Base-by-base conservation (phyloP, 2,329 filamentous ascomycete genomes). In the Clonostachys chloroleuca region DNA sequence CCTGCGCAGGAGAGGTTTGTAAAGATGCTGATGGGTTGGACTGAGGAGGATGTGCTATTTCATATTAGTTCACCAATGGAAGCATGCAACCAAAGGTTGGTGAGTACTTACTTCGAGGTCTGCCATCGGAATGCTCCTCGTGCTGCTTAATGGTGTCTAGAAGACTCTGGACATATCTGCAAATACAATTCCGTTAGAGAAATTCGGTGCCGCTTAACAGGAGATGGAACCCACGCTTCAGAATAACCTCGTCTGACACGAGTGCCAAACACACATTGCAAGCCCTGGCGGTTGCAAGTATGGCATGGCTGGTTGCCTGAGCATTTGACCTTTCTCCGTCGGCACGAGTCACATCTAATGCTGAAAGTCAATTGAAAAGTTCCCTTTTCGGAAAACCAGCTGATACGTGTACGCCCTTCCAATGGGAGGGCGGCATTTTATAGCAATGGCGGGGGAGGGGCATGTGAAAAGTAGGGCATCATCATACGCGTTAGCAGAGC, bases 311-410 rank as follows among this genome's bases (percentile, higher is more conserved):
- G 53, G 9, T 53, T 49, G 3, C 59, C 59, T 4, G 59, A 60
- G 34, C 59, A 61, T 43, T 61, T 61, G 17, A 61, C 56, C 47
- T 61, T 61, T 34, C 56, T 50, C 16, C 53, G 52, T 4, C 59
- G 54, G 36, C 59, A 61, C 10, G 47, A 43, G 34, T 55, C 54
- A 40, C 56, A 56, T 3, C 56, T 58, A 34, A 34, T 17, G 7
- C 37, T 20, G 3, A 33, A 18, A 13, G 44, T 45, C 12, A 46
- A 34, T 36, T 16, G 33, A 17, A 13, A 14, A 17, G 34, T 12
- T 35, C 20, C 34, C 17, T 10, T 36, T n/a, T 44, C 43, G 43
- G 13, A 30, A 30, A 30, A 30, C 33, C 35, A 43, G 17, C 40
- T 34, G 34, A 24, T 36, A 10, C 8, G 24, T 10, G 34, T 16